Conservation (phyloP, 1,139 yeast genomes). For the Geotrichum phurueaensis region DNA sequence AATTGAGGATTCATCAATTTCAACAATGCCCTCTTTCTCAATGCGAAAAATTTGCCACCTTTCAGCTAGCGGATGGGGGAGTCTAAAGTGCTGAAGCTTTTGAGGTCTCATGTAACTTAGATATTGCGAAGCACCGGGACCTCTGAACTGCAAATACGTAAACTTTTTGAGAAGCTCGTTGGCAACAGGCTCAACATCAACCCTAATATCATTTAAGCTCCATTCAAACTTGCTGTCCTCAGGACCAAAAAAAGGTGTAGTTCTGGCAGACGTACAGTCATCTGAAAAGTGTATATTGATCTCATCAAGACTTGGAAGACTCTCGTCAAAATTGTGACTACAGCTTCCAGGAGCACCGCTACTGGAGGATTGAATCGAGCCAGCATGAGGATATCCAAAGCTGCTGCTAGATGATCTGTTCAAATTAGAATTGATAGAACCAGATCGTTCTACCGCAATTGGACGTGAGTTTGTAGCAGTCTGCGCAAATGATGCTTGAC, state of each 20-base stretch:
- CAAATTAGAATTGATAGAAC: conserved; percentile 2
- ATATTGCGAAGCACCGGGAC: conserved; percentile 18
- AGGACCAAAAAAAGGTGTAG: conserved; percentile 20
- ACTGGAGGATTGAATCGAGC: conserved; percentile 12
- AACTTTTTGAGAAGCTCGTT: conserved; percentile 29
- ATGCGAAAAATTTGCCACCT: conserved; percentile 36
- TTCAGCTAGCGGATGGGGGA: conserved; percentile 30
- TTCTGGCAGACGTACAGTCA: conserved; percentile 11
- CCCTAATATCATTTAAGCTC: conserved; percentile 34
- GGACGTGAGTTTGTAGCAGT: conserved; percentile 10
- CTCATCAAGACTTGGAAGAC: conserved; percentile 23
- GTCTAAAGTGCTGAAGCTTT: conserved; percentile 23
- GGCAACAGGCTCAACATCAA: conserved; percentile 35
- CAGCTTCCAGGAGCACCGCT: conserved; percentile 4
- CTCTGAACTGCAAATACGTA: conserved; percentile 27
- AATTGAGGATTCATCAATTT: conserved; percentile 20
- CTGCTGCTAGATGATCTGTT: conserved; percentile 17
- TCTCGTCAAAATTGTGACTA: conserved; percentile 16
- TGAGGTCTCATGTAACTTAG: conserved; percentile 25
- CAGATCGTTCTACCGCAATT: conserved; percentile 9
- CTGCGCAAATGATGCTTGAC: conserved; percentile 3
- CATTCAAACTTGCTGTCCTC: conserved; percentile 31
- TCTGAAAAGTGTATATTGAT: conserved; percentile 17
- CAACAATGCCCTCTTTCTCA: conserved; percentile 29
- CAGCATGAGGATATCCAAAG: conserved; percentile 8